These are phyloP conservation scores for Macrolepiota fuliginosa DNA, from an alignment of 768 basidiomycete genomes.

Conservation along the genomic window DNA sequence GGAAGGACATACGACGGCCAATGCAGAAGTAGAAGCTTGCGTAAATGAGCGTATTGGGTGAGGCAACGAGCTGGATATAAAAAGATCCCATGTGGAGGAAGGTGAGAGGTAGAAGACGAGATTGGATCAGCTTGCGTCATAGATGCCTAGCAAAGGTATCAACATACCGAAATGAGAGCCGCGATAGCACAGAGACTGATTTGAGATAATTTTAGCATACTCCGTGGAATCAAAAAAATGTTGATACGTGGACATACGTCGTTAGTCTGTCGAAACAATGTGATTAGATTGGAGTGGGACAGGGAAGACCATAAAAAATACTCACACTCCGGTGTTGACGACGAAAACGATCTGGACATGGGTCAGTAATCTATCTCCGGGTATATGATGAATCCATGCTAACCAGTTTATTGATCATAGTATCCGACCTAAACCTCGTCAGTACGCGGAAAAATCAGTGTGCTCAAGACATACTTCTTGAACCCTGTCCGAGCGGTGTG, in stretches of 20 bases:
- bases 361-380: not conserved
- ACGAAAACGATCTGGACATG: constrained; percentile 45
- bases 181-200: constrained; percentile 43
- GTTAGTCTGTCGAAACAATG: constrained; percentile 27
- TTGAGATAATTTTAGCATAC: not conserved
- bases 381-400: constrained; percentile 8
- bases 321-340: constrained; percentile 50
- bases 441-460: not conserved
- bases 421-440: constrained; percentile 36
- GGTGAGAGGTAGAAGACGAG: not conserved
- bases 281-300: constrained; percentile 5
- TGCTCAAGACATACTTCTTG: constrained; percentile 29
- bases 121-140: not conserved
- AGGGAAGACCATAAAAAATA: not conserved
- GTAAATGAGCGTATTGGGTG: constrained; percentile 42
- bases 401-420: constrained; percentile 47
- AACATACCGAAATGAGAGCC: constrained; percentile 44
- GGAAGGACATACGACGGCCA: constrained; percentile 39
- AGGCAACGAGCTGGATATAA: constrained; percentile 32
- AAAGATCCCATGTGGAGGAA: not conserved
- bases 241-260: constrained; percentile 23
- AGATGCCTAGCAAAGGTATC: not conserved
- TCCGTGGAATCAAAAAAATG: not conserved
- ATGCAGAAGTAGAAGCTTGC: constrained; percentile 52
- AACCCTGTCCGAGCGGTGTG: constrained; percentile 51